Base-by-base conservation (phyloP, 2,329 filamentous ascomycete species). In the Dactylellina leptospora region DNA sequence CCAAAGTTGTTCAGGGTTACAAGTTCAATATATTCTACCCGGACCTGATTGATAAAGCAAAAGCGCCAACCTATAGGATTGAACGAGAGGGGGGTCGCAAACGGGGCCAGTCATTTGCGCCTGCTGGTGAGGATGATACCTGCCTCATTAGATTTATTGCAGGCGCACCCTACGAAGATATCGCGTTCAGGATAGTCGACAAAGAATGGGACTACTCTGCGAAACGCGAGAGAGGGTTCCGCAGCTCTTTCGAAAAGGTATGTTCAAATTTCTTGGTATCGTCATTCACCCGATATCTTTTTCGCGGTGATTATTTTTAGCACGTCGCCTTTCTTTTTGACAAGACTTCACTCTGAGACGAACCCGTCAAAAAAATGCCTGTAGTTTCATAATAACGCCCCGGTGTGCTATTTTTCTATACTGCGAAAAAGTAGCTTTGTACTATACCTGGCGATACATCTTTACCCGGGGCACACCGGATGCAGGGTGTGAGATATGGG, bases 11-110 rank as follows among this genome's bases (percentile, higher is more conserved):
- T 9, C 95, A 99, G 80, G 95, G 95, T 63, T 99, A 99, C 84
- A 97, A 96, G 80, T 99, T 99, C 85, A 97, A 99, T 82, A 93
- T 99, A 55, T 99, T 99, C 81, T 99, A 99, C 78, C 95, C 95
- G 0, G 95, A 99, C 76, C 86, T 99, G 28, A 92, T 97, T 77
- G 93, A 97, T 82, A 96, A 93, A 81, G 87, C 89, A 28, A 96
- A 93, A 80, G 93, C 95, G 1, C 95, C 95, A 8, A 97, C 93
- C 0, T 99, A 96, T 82, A 91, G 91, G 79, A 97, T 99, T 75
- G 91, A 97, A 78, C 89, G 95, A 40, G 95, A 97, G 81, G 88
- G 95, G 78, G 95, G 95, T 13, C 85, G 95, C 68, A 90, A 90
- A 79, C 87, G 91, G 69, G 95, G 95, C 22, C 91, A 99, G 81